Conservation (phyloP, 2,329 filamentous ascomycete species). For the Rutstroemia sp. region DNA sequence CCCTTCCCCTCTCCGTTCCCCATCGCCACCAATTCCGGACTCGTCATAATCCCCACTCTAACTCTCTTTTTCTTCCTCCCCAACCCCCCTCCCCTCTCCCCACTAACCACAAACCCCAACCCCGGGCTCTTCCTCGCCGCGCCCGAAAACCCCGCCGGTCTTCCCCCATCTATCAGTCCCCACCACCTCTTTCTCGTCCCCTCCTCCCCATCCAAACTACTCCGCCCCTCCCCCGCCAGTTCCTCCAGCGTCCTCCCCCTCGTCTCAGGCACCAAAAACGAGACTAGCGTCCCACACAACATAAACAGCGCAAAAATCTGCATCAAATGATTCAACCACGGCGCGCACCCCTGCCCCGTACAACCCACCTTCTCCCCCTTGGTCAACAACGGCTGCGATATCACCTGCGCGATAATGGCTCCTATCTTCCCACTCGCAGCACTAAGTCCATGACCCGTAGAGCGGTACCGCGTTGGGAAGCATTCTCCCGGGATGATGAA, state of each 20-base stretch:
- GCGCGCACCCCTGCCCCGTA: constrained; percentile 40
- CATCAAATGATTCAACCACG: constrained; percentile 66
- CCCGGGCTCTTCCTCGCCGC: not conserved
- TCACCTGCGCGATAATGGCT: constrained; percentile 58
- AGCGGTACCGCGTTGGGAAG: constrained; percentile 56
- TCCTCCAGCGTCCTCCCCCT: constrained; percentile 68
- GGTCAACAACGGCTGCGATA: constrained; percentile 55
- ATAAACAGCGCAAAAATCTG: constrained; percentile 76
- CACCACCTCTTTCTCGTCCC: constrained; percentile 1
- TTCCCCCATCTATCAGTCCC: constrained; percentile 19
- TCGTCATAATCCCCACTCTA: constrained; percentile 22
- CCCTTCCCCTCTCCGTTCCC: not conserved
- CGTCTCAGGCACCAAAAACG: constrained; percentile 70
- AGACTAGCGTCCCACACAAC: constrained; percentile 62
- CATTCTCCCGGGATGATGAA: constrained; percentile 59
- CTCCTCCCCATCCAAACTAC: constrained; percentile 4
- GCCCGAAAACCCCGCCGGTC: constrained; percentile 19
- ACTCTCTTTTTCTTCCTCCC: constrained; percentile 15
- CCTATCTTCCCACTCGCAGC: constrained; percentile 62
- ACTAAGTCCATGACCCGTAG: constrained; percentile 56
- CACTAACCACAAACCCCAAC: constrained; percentile 7
- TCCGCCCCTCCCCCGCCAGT: constrained; percentile 49
- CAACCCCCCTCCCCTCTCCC: constrained; percentile 6
- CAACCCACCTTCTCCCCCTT: constrained; percentile 46
- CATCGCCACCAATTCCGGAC: constrained; percentile 17